phyloP scores from a whole-genome alignment of 768 basidiomycete genomes.

The Neoboletus brunneissimus region DNA sequence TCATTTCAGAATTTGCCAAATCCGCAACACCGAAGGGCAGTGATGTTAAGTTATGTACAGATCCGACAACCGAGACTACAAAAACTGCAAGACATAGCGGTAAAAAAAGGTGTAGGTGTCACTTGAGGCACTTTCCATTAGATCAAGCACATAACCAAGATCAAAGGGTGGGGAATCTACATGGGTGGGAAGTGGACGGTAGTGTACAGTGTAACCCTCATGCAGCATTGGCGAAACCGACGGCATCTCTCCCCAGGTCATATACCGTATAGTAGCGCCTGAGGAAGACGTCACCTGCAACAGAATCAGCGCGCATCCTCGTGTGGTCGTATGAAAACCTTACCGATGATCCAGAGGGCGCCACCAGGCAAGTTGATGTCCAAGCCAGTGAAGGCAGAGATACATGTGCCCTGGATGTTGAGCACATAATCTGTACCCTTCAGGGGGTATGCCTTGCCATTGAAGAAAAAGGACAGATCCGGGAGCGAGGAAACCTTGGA shows the following conservation, averaged over 20 bases:
- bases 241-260: slow-evolving; percentile 71
- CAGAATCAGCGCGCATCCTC: slow-evolving; percentile 6
- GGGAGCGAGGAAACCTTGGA: slow-evolving; percentile 80
- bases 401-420: slow-evolving; percentile 87
- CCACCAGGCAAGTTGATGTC: slow-evolving; percentile 83
- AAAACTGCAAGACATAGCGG: not conserved
- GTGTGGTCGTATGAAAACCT: slow-evolving; percentile 10
- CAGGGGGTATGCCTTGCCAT: slow-evolving; percentile 74
- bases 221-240: slow-evolving; percentile 72
- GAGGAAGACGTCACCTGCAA: slow-evolving; percentile 80
- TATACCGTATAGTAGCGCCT: slow-evolving; percentile 93
- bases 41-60: not conserved
- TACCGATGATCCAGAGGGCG: slow-evolving; percentile 88
- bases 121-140: not conserved
- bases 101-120: not conserved
- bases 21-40: not conserved
- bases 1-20: not conserved
- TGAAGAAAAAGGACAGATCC: slow-evolving; percentile 79
- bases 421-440: slow-evolving; percentile 87
- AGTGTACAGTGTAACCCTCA: slow-evolving; percentile 20
- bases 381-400: slow-evolving; percentile 89
- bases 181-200: not conserved
- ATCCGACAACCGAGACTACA: not conserved
- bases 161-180: not conserved
- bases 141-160: slow-evolving; percentile 12